phyloP scores from a whole-genome alignment of 768 basidiomycete genomes.

The Suillus tomentosus region DNA sequence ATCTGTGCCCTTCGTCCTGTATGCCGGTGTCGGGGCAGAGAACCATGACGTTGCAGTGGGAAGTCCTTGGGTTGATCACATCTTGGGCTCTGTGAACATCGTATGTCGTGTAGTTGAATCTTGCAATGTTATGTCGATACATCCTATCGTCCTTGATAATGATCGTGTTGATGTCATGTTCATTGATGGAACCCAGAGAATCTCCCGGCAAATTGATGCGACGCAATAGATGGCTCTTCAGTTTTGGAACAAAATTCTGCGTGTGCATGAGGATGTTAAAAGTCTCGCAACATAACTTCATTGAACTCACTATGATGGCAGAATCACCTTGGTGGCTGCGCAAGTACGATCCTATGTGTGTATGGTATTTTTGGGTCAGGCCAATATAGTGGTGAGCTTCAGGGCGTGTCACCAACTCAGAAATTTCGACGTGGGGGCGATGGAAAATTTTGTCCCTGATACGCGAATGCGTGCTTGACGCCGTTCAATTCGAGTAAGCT shows the following conservation, averaged over 20 bases:
- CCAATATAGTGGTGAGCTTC: slow-evolving; percentile 7
- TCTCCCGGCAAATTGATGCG: slow-evolving; percentile 12
- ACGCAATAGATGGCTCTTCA: slow-evolving; percentile 11
- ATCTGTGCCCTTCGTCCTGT: not conserved
- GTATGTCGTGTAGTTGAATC: slow-evolving; percentile 6
- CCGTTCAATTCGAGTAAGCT: slow-evolving; percentile 3
- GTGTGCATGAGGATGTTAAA: slow-evolving; percentile 11
- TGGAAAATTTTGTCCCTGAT: not conserved
- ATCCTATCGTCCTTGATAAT: not conserved
- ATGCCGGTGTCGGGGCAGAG: not conserved
- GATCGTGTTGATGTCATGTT: slow-evolving; percentile 37
- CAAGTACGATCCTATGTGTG: slow-evolving; percentile 17
- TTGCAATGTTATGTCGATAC: not conserved
- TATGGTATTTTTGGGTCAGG: slow-evolving; percentile 13
- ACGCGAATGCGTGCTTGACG: slow-evolving; percentile 7
- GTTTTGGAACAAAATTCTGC: slow-evolving; percentile 13
- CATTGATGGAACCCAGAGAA: slow-evolving; percentile 29
- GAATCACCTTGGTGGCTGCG: not conserved
- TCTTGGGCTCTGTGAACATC: not conserved
- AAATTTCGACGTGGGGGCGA: not conserved
- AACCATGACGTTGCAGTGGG: not conserved
- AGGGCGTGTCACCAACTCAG: not conserved
- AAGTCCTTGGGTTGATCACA: not conserved
- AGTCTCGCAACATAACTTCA: no score
- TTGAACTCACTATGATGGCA: not conserved